A percentile compares a stretch with the other conserved stretches of the same genome.
phyloP scores from a whole-genome alignment of 768 basidiomycete genomes.

The Trametes maxima region DNA sequence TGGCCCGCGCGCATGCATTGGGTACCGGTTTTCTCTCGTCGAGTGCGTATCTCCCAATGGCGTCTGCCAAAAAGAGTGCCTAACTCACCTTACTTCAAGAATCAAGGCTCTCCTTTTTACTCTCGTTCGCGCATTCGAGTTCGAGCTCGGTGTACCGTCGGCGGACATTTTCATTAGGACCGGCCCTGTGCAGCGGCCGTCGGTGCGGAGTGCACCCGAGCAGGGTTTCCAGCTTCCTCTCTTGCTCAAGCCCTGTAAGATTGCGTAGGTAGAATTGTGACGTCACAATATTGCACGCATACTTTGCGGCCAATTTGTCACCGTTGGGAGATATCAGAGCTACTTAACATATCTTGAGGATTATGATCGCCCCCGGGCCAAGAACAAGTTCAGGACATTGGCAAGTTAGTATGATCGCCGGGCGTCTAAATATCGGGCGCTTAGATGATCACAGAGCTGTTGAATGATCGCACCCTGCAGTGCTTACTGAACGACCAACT shows the following conservation, averaged over 20 bases:
- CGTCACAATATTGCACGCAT: no score
- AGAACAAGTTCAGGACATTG: no score
- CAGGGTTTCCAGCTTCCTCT: conserved; percentile 28
- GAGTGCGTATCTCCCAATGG: conserved; percentile 40
- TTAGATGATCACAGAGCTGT: no score
- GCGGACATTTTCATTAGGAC: conserved; percentile 25
- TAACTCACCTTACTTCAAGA: conserved; percentile 34
- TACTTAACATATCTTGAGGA: no score
- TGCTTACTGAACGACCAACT: no score
- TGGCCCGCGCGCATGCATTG: conserved; percentile 67
- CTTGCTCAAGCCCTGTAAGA: conserved; percentile 16
- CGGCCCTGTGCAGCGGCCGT: conserved; percentile 26
- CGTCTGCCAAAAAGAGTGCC: not conserved
- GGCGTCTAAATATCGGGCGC: no score
- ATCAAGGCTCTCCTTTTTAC: conserved; percentile 37
- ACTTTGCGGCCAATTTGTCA: no score
- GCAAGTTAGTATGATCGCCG: no score
- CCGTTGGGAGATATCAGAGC: no score
- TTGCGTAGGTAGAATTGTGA: not conserved
- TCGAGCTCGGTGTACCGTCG: conserved; percentile 31
- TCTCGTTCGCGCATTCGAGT: conserved; percentile 35
- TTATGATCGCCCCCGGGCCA: no score
- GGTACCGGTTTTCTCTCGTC: conserved; percentile 62
- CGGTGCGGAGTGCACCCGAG: conserved; percentile 15
- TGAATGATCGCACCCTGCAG: no score